A percentile compares a stretch with the other conserved stretches of the same genome.
phyloP scores from a whole-genome alignment of 306 rosid species.

The Oemleria cerasiformis region DNA sequence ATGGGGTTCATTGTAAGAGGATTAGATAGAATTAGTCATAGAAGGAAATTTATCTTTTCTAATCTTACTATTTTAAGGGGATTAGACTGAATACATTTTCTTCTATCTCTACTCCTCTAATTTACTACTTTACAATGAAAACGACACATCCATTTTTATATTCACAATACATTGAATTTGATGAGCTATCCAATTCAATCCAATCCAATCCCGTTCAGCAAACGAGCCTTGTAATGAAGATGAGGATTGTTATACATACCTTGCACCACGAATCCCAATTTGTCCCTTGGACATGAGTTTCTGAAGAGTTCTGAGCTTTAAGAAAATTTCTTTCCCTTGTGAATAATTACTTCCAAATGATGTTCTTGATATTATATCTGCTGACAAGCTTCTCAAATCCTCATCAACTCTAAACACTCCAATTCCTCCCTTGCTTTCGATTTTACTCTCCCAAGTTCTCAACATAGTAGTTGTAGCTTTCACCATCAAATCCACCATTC shows the following conservation, averaged over 20 bases:
- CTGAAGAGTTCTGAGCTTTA: slow-evolving; percentile 60
- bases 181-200: no score
- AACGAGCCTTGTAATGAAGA: not conserved
- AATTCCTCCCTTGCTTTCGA: slow-evolving; percentile 40
- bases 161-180: no score
- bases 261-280: slow-evolving; percentile 56
- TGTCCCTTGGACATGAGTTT: slow-evolving; percentile 32
- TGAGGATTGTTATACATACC: slow-evolving; percentile 25
- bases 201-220: no score
- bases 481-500: slow-evolving; percentile 58
- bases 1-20: no score
- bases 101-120: no score
- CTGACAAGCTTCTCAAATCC: slow-evolving; percentile 53
- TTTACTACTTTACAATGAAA: no score
- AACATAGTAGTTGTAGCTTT: slow-evolving; percentile 44
- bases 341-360: slow-evolving; percentile 69
- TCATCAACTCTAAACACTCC: slow-evolving; percentile 49
- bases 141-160: no score
- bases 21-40: no score
- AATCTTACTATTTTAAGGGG: no score
- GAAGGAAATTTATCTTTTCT: no score
- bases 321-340: slow-evolving; percentile 58
- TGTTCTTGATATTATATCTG: slow-evolving; percentile 55
- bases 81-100: no score
- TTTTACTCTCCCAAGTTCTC: slow-evolving; percentile 47